Conservation (phyloP, 768 basidiomycete genomes). For the Leucocoprinus birnbaumii region DNA sequence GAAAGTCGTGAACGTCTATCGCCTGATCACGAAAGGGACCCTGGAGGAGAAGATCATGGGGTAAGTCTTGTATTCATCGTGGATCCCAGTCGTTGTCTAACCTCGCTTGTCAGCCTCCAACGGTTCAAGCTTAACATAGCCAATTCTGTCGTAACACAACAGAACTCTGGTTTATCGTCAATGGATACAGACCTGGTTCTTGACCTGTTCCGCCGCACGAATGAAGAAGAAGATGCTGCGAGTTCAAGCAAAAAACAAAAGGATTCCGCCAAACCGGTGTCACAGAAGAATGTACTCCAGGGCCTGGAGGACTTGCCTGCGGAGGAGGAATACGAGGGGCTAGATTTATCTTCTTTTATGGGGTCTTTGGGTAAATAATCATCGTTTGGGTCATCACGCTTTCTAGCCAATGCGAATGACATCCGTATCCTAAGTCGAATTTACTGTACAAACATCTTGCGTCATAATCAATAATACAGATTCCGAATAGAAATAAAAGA, state of each 20-base stretch:
- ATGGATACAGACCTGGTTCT: slow-evolving; percentile 98
- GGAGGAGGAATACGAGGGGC: slow-evolving; percentile 88
- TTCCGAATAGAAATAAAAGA: slow-evolving; percentile 1
- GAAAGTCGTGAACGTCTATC: slow-evolving; percentile 98
- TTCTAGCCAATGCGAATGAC: not conserved
- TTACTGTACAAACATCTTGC: slow-evolving; percentile 8
- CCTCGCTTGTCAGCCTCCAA: slow-evolving; percentile 63
- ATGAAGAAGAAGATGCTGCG: slow-evolving; percentile 68
- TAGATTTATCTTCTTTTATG: slow-evolving; percentile 89
- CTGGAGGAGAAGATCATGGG: slow-evolving; percentile 99
- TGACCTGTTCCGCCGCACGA: slow-evolving; percentile 85
- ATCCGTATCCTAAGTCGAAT: not conserved
- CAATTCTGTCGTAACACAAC: slow-evolving; percentile 93
- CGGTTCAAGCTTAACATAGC: slow-evolving; percentile 99
- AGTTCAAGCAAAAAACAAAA: slow-evolving; percentile 52
- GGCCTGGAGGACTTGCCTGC: slow-evolving; percentile 90
- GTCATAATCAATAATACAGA: slow-evolving; percentile 5
- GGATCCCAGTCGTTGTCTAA: slow-evolving; percentile 7
- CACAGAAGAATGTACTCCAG: slow-evolving; percentile 81
- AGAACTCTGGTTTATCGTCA: slow-evolving; percentile 88
- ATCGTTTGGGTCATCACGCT: too few relatives aligned
- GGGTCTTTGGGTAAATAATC: slow-evolving; percentile 62
- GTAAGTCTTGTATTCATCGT: slow-evolving; percentile 40
- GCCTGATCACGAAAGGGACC: slow-evolving; percentile 94
- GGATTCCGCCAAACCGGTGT: slow-evolving; percentile 53